phyloP scores from a whole-genome alignment of 108 stramenopile species.

The Heterococcus sp. region DNA sequence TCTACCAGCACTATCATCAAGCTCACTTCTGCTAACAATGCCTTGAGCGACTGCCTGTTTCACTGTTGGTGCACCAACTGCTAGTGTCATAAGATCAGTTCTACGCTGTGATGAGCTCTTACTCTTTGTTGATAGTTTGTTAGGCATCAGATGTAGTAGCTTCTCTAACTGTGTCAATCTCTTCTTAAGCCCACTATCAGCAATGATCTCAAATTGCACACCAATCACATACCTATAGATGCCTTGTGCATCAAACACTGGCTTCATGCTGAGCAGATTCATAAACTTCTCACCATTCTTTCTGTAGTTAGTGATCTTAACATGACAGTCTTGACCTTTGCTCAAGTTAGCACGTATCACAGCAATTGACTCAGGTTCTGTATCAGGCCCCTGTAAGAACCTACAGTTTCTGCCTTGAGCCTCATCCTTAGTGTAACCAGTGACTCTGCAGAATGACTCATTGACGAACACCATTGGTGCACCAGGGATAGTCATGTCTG shows the following conservation, averaged over 20 bases:
- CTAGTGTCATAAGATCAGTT: background rate
- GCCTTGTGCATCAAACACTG: slow-evolving; percentile 79
- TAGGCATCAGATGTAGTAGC: background rate
- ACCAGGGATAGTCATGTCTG: slow-evolving; percentile 32
- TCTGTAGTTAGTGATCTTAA: slow-evolving; percentile 83
- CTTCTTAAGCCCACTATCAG: background rate
- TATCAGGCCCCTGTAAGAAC: slow-evolving; percentile 44
- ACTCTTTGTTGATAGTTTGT: background rate
- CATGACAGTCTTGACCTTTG: slow-evolving; percentile 75
- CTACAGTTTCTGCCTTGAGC: slow-evolving; percentile 40
- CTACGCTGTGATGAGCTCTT: background rate
- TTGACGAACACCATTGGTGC: slow-evolving; percentile 40
- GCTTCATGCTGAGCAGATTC: slow-evolving; percentile 87
- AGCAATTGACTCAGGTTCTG: slow-evolving; percentile 47
- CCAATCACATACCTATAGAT: slow-evolving; percentile 85
- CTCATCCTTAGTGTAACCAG: background rate
- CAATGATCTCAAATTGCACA: slow-evolving; percentile 55
- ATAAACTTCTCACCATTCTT: slow-evolving; percentile 88
- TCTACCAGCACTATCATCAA: background rate
- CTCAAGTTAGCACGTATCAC: slow-evolving; percentile 80
- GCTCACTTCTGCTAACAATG: background rate
- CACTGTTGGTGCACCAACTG: background rate
- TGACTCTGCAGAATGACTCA: slow-evolving; percentile 2
- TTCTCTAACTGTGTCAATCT: background rate
- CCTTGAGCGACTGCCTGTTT: background rate